Percentiles rank a stretch among this genome's conserved stretches.
phyloP scores from a whole-genome alignment of 257 asterid genomes.

The Solanum clarkiae region DNA sequence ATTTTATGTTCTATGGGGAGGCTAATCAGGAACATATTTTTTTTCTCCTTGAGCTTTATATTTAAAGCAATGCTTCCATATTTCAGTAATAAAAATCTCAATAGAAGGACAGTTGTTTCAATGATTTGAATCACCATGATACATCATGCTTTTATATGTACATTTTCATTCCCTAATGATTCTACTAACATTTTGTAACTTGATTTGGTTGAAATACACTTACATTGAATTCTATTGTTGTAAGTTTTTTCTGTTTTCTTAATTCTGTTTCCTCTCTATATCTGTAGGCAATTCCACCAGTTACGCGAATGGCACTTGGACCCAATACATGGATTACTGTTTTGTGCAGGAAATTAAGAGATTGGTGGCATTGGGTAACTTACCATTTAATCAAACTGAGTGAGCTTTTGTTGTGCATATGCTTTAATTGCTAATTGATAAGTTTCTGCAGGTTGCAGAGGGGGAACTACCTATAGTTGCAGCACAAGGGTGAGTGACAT shows the following conservation, averaged over 20 bases:
- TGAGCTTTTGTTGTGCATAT: constrained; percentile 1
- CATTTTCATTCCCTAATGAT: background rate
- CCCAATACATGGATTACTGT: constrained; percentile 87
- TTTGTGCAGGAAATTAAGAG: constrained; percentile 80
- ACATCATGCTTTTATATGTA: background rate
- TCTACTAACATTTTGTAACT: background rate
- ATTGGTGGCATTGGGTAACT: constrained; percentile 99
- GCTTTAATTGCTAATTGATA: constrained; percentile 9
- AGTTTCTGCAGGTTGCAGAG: constrained; percentile 69
- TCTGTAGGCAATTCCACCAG: constrained; percentile 88
- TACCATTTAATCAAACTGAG: background rate
- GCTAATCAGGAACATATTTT: background rate
- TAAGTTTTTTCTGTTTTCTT: background rate
- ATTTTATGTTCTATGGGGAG: background rate
- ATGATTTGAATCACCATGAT: background rate
- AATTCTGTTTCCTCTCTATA: constrained; percentile 1
- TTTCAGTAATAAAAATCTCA: background rate
- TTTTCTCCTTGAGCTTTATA: background rate
- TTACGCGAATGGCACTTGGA: constrained; percentile 87
- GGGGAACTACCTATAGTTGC: constrained; percentile 96
- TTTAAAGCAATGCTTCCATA: background rate
- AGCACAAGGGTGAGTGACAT: constrained; percentile 77
- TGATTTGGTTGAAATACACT: background rate
- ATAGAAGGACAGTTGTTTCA: background rate
- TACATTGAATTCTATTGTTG: background rate